These are phyloP conservation scores for Apiospora hydei DNA, from an alignment of 2,329 filamentous ascomycete species.

Conservation along the genomic window DNA sequence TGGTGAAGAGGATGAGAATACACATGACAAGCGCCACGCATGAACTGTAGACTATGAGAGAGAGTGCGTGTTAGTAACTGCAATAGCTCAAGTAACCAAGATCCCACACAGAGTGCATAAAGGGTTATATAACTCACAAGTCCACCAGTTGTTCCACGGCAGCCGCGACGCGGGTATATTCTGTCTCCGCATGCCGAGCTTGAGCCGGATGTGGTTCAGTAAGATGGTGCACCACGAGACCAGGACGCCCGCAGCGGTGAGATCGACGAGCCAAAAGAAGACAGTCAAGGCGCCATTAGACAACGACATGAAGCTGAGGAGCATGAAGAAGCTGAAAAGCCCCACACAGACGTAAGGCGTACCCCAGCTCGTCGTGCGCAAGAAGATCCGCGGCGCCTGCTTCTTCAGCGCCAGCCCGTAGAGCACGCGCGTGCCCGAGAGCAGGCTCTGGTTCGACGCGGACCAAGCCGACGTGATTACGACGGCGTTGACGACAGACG, in stretches of 20 bases:
- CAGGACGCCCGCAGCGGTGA: slow-evolving; percentile 69
- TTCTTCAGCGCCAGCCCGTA: slow-evolving; percentile 76
- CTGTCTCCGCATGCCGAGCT: slow-evolving; percentile 62
- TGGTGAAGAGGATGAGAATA: slow-evolving; percentile 72
- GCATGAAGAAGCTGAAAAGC: slow-evolving; percentile 61
- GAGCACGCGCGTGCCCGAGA: slow-evolving; percentile 76
- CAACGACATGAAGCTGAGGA: slow-evolving; percentile 65
- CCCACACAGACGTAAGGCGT: slow-evolving; percentile 65
- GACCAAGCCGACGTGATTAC: slow-evolving; percentile 80
- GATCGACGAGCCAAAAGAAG: slow-evolving; percentile 69
- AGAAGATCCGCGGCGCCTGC: slow-evolving; percentile 75
- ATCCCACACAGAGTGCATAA: background rate
- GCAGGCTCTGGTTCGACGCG: slow-evolving; percentile 79
- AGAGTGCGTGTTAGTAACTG: slow-evolving; percentile 9
- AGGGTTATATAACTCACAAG: slow-evolving; percentile 51
- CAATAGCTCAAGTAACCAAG: background rate
- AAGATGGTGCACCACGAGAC: slow-evolving; percentile 69
- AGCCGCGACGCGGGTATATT: slow-evolving; percentile 56
- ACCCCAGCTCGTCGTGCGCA: slow-evolving; percentile 58
- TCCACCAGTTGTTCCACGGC: slow-evolving; percentile 71
- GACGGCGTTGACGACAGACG: slow-evolving; percentile 75
- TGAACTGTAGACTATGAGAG: slow-evolving; percentile 62
- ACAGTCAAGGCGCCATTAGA: slow-evolving; percentile 66
- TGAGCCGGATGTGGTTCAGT: slow-evolving; percentile 65
- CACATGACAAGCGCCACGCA: slow-evolving; percentile 66